Evolutionary conservation across 768 basidiomycete species (phyloP).

Genomic region (Mycena leptocephala): DNA sequence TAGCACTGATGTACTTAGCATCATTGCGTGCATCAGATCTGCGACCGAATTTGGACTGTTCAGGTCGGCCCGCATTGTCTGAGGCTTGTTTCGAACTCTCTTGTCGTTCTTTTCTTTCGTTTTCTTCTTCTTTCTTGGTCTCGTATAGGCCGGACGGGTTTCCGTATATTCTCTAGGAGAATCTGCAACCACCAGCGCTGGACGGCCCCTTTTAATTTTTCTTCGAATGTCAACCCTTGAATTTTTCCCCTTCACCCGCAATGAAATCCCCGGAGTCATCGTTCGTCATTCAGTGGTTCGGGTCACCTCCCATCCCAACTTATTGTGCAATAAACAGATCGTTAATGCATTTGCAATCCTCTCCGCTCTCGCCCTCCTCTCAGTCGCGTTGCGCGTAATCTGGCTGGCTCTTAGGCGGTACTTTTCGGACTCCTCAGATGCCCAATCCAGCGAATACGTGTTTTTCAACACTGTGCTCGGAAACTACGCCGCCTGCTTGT

Average conservation of each 20-base stretch:
- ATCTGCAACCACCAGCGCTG: slow-evolving; percentile 36
- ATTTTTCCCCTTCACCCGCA: slow-evolving; percentile 50
- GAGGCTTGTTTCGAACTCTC: slow-evolving; percentile 11
- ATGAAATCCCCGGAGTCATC: slow-evolving; percentile 54
- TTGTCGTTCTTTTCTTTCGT: slow-evolving; percentile 30
- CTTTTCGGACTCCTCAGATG: slow-evolving; percentile 38
- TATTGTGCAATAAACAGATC: slow-evolving; percentile 47
- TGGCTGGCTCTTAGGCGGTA: slow-evolving; percentile 61
- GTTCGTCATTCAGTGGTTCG: slow-evolving; percentile 47
- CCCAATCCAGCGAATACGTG: slow-evolving; percentile 62
- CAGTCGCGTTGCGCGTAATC: slow-evolving; percentile 63
- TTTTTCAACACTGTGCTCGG: slow-evolving; percentile 85
- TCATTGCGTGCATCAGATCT: not conserved
- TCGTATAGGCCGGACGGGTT: slow-evolving; percentile 35
- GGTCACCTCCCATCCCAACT: slow-evolving; percentile 3
- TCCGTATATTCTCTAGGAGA: slow-evolving; percentile 43
- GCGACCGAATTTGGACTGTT: not conserved
- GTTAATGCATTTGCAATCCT: slow-evolving; percentile 70
- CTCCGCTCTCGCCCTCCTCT: slow-evolving; percentile 68
- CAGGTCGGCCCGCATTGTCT: not conserved
- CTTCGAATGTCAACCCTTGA: slow-evolving; percentile 27
- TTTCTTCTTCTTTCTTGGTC: slow-evolving; percentile 33
- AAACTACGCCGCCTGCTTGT: slow-evolving; percentile 75
- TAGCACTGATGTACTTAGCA: not conserved
- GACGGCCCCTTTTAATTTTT: slow-evolving; percentile 25